Base-by-base conservation (phyloP, 805 yeast genomes). In the Saturnispora diversa region DNA sequence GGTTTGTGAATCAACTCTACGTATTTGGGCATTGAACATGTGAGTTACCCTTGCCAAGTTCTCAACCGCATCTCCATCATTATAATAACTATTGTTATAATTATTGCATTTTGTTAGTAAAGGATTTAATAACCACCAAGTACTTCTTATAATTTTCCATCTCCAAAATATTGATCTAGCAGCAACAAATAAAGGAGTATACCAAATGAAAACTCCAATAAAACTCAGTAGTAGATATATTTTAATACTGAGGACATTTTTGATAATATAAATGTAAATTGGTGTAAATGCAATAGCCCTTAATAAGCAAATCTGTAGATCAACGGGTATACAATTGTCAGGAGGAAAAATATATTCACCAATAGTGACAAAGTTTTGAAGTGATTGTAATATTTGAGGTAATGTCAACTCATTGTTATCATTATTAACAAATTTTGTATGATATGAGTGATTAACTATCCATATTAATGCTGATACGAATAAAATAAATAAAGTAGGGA, bases 91-190 rank as follows among this genome's bases (percentile, higher is more conserved):
- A 24, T 24, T 24, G 27, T 24, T 5, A n/a, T n/a, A n/a, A n/a
- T n/a, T n/a, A n/a, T n/a, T n/a, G n/a, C n/a, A n/a, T n/a, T n/a
- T n/a, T n/a, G n/a, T 29, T 13, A 17, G 21, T 29, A 20, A 29
- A 8, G 7, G 21, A 20, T 15, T 15, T 15, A 12, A 9, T 6
- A 17, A 29, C 32, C 13, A 29, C 32, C 32, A n/a, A n/a, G n/a
- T n/a, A n/a, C 21, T 11, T 29, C 78, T 52, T 2, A 69, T 46
- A 30, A 65, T 59, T 1, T 64, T 61, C 17, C 73, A 68, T 50
- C 80, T 62, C 78, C 78, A 74, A 8, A 74, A 47, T 30, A 74
- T 52, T 24, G 68, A 49, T 36, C 77, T 55, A 4, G 60, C 51
- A 1, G 74, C 65, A 40, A 64, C 64, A 6, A 69, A 59, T 70